These are phyloP conservation scores for Flaveria trinervia DNA, from an alignment of 129 eudicot species.

Conservation along the genomic window DNA sequence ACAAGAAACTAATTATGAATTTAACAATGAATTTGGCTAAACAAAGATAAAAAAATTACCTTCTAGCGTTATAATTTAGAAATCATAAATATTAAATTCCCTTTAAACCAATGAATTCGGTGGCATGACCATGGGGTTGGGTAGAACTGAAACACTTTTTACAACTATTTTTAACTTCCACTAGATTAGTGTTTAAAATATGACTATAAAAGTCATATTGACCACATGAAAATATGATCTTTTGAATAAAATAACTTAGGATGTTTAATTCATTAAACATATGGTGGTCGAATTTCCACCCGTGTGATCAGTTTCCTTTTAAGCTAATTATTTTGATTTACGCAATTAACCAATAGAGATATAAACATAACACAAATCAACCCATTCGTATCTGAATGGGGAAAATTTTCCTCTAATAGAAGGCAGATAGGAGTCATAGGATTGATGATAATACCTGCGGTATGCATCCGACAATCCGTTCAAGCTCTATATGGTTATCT, in stretches of 20 bases:
- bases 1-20: neutral
- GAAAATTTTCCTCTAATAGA: neutral
- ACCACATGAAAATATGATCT: too few relatives aligned
- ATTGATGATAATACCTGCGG: slow-evolving; percentile 65
- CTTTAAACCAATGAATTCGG: too few relatives aligned
- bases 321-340: neutral
- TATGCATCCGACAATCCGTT: slow-evolving; percentile 95
- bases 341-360: neutral
- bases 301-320: neutral
- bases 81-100: too few relatives aligned
- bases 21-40: too few relatives aligned
- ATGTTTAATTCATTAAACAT: too few relatives aligned
- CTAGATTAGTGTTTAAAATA: neutral
- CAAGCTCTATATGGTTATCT: slow-evolving; percentile 89
- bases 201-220: neutral
- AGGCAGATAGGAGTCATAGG: neutral
- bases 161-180: neutral
- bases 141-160: neutral
- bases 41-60: too few relatives aligned
- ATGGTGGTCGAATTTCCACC: neutral
- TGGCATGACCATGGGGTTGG: neutral
- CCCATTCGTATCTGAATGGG: neutral
- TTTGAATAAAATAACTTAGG: too few relatives aligned
- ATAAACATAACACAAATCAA: neutral
- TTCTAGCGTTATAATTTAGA: too few relatives aligned